phyloP scores from a whole-genome alignment of 768 basidiomycete species.

The Leccinum subtestaceum region DNA sequence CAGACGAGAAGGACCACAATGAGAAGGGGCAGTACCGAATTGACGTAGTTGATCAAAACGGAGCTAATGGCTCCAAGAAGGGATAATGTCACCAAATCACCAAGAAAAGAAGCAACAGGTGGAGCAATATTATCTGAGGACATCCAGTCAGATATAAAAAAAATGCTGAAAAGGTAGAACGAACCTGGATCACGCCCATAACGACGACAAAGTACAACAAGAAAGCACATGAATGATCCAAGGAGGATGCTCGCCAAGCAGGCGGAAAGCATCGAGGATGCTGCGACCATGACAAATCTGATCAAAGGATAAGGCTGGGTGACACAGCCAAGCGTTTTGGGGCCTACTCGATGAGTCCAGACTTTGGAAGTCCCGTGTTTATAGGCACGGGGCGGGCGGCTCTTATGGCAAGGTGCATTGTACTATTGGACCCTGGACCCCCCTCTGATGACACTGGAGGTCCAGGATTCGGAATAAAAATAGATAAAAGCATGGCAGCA shows the following conservation, averaged over 20 bases:
- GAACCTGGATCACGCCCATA: slow-evolving; percentile 82
- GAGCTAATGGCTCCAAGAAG: slow-evolving; percentile 77
- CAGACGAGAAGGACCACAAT: slow-evolving; percentile 51
- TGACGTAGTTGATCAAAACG: slow-evolving; percentile 61
- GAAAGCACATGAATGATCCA: slow-evolving; percentile 88
- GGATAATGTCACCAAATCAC: slow-evolving; percentile 87
- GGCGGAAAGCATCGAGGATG: slow-evolving; percentile 78
- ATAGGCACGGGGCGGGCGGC: slow-evolving; percentile 25
- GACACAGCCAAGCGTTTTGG: background rate
- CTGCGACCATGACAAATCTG: slow-evolving; percentile 75
- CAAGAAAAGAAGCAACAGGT: slow-evolving; percentile 87
- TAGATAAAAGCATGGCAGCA: slow-evolving; percentile 69
- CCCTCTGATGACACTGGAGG: slow-evolving; percentile 8
- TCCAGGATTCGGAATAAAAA: slow-evolving; percentile 46
- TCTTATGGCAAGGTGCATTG: slow-evolving; percentile 10
- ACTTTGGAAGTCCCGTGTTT: slow-evolving; percentile 33
- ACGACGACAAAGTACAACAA: slow-evolving; percentile 76
- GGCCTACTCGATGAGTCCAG: slow-evolving; percentile 39
- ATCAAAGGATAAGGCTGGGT: slow-evolving; percentile 9
- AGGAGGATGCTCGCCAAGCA: slow-evolving; percentile 74
- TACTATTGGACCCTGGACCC: slow-evolving; percentile 10
- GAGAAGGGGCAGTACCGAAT: slow-evolving; percentile 61
- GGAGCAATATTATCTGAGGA: slow-evolving; percentile 89
- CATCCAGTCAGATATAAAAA: background rate
- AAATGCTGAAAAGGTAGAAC: slow-evolving; percentile 8